phyloP scores from a whole-genome alignment of 768 basidiomycete species.

The Auriscalpium orientale region DNA sequence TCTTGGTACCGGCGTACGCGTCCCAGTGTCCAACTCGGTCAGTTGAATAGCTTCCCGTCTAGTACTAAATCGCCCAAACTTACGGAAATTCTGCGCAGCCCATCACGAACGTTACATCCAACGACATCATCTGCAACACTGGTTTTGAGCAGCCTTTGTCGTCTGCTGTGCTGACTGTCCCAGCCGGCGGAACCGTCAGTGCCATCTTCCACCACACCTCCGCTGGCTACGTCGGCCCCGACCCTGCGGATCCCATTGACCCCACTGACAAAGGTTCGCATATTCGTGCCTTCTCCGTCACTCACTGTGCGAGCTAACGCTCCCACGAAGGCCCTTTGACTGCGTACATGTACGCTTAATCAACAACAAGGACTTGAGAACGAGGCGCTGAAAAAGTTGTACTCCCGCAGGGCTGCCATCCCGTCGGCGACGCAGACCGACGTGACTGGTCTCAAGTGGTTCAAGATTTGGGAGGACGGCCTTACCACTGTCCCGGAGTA shows the following conservation, averaged over 20 bases:
- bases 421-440: slow-evolving; percentile 35
- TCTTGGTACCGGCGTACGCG: slow-evolving; percentile 37
- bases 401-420: slow-evolving; percentile 32
- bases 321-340: slow-evolving; percentile 31
- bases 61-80: neutral
- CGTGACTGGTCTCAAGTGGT: slow-evolving; percentile 45
- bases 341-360: slow-evolving; percentile 34
- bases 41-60: slow-evolving; percentile 12
- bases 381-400: neutral
- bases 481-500: slow-evolving; percentile 19
- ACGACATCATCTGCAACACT: slow-evolving; percentile 51
- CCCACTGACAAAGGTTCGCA: slow-evolving; percentile 36
- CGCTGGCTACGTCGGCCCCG: slow-evolving; percentile 34
- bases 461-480: slow-evolving; percentile 46
- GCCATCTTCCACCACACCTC: slow-evolving; percentile 48
- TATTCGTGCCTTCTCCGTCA: neutral
- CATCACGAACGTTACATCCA: slow-evolving; percentile 50
- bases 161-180: slow-evolving; percentile 35
- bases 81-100: slow-evolving; percentile 27
- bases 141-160: slow-evolving; percentile 49
- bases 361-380: neutral
- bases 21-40: slow-evolving; percentile 42
- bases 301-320: neutral
- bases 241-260: slow-evolving; percentile 44
- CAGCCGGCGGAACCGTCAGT: slow-evolving; percentile 47